These are phyloP conservation scores for Fusarium sp. DNA, from an alignment of 2,329 filamentous ascomycete genomes.

Conservation along the genomic window DNA sequence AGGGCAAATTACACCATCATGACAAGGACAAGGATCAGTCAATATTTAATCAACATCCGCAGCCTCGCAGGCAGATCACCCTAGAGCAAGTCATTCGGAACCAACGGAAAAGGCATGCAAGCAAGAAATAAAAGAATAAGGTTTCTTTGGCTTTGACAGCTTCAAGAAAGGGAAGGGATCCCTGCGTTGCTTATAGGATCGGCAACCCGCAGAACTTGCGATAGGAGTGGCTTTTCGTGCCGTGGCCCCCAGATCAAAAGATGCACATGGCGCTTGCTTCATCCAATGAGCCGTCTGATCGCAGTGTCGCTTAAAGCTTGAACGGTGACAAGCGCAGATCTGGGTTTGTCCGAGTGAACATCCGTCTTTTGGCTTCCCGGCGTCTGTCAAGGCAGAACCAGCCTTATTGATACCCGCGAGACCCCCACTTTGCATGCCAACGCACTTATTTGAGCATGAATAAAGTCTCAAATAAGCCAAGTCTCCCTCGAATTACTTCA, in stretches of 20 bases:
- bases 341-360: slow-evolving; percentile 30
- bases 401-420: slow-evolving; percentile 26
- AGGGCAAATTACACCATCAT: slow-evolving; percentile 8
- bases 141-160: slow-evolving; percentile 17
- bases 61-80: slow-evolving; percentile 2
- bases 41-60: slow-evolving; percentile 1
- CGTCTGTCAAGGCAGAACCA: slow-evolving; percentile 11
- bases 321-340: slow-evolving; percentile 43
- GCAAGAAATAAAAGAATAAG: slow-evolving; percentile 1
- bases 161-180: slow-evolving; percentile 21
- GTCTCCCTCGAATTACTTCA: slow-evolving; percentile 10
- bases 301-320: slow-evolving; percentile 27
- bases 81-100: slow-evolving; percentile 10
- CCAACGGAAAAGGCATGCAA: slow-evolving; percentile 13
- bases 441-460: slow-evolving; percentile 22
- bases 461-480: slow-evolving; percentile 18
- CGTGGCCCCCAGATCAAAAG: slow-evolving; percentile 31
- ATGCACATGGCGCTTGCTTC: slow-evolving; percentile 42
- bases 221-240: slow-evolving; percentile 22
- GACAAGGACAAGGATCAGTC: slow-evolving; percentile 21
- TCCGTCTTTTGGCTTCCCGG: neutral
- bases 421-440: slow-evolving; percentile 20
- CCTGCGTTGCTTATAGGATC: slow-evolving; percentile 35
- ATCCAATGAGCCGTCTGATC: slow-evolving; percentile 34
- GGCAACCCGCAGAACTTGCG: slow-evolving; percentile 32